A percentile compares a stretch with the other conserved stretches of the same genome.
Conservation (phyloP, 2,329 filamentous ascomycete genomes). For the Podosphaera leucotricha region DNA sequence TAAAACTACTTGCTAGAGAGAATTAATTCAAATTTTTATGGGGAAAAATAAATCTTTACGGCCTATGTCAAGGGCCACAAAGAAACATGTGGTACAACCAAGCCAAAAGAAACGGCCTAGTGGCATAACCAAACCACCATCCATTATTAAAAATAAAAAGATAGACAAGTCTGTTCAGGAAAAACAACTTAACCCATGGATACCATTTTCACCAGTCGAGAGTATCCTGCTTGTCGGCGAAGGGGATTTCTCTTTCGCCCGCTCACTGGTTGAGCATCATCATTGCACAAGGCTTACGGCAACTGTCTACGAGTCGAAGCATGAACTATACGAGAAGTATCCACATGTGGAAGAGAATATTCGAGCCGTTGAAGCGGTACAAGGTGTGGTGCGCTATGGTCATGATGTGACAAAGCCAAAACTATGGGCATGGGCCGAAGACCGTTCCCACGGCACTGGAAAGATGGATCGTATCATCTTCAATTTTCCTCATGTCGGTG, state of each 20-base stretch:
- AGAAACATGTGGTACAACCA: constrained; percentile 2
- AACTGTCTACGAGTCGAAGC: constrained; percentile 39
- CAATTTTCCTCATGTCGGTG: constrained; percentile 94
- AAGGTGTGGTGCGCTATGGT: constrained; percentile 27
- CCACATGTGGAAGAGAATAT: constrained; percentile 42
- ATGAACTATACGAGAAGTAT: constrained; percentile 46
- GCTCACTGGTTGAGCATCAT: constrained; percentile 40
- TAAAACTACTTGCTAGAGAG: too few species aligned
- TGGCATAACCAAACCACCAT: constrained; percentile 4
- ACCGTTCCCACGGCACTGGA: constrained; percentile 1
- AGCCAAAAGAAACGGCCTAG: constrained; percentile 4
- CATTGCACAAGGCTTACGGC: constrained; percentile 42
- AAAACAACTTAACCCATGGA: constrained; percentile 22
- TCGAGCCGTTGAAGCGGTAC: constrained; percentile 23
- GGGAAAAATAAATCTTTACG: constrained; percentile 11
- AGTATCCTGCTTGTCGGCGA: constrained; percentile 57
- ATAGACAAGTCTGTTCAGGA: constrained; percentile 1
- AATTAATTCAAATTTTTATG: constrained; percentile 3
- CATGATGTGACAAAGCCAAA: constrained; percentile 46
- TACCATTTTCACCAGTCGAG: constrained; percentile 44
- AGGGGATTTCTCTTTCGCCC: constrained; percentile 58
- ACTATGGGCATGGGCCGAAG: constrained; percentile 15
- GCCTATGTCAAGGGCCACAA: constrained; percentile 2
- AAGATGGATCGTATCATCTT: constrained; percentile 62
- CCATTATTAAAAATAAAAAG: constrained; percentile 1